phyloP scores from a whole-genome alignment of 352 stramenopile species.

The Phytophthora tentaculata region DNA sequence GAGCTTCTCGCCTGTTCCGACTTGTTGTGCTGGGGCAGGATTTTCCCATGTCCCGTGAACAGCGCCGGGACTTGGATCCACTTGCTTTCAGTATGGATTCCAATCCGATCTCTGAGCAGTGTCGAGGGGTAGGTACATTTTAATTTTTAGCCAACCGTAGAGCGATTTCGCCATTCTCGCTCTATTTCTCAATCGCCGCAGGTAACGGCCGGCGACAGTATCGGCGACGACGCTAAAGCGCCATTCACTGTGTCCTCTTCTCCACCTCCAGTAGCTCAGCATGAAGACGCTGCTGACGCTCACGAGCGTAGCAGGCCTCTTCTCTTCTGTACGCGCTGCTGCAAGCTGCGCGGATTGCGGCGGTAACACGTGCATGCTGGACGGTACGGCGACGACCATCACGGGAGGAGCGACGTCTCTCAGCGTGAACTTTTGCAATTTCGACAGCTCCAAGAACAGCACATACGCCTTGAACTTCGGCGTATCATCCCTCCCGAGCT shows the following conservation, averaged over 20 bases:
- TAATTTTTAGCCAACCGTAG: slow-evolving; percentile 14
- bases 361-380: slow-evolving; percentile 63
- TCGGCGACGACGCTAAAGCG: slow-evolving; percentile 12
- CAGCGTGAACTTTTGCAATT: slow-evolving; percentile 75
- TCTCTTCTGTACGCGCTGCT: slow-evolving; percentile 32
- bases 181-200: slow-evolving; percentile 27
- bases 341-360: slow-evolving; percentile 59
- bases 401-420: slow-evolving; percentile 49
- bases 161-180: slow-evolving; percentile 16
- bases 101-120: slow-evolving; percentile 1
- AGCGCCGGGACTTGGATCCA: slow-evolving; percentile 8
- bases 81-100: slow-evolving; percentile 17
- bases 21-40: slow-evolving; percentile 1
- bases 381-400: slow-evolving; percentile 43
- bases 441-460: slow-evolving; percentile 37
- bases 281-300: slow-evolving; percentile 33
- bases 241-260: background rate
- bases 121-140: slow-evolving; percentile 10
- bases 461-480: slow-evolving; percentile 53
- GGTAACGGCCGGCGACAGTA: background rate
- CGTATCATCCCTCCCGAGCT: slow-evolving; percentile 51
- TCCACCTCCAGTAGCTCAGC: background rate
- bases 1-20: background rate
- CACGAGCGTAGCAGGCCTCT: slow-evolving; percentile 3
- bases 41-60: slow-evolving; percentile 21